phyloP scores from a whole-genome alignment of 2,329 filamentous ascomycete species.

The Phoma herbarum region DNA sequence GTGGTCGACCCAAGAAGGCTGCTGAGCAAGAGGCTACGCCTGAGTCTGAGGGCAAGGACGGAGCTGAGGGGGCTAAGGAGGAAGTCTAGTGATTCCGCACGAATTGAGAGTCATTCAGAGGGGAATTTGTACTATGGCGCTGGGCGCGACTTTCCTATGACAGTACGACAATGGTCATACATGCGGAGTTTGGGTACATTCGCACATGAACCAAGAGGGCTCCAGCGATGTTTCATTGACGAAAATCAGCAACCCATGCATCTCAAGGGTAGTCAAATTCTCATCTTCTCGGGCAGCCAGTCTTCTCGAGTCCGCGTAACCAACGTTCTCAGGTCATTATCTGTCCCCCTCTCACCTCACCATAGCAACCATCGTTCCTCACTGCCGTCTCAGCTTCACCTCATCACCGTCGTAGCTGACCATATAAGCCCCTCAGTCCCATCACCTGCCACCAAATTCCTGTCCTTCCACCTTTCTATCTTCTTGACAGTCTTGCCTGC shows the following conservation, averaged over 20 bases:
- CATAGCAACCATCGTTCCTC: background rate
- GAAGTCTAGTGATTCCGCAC: background rate
- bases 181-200: background rate
- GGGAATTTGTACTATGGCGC: background rate
- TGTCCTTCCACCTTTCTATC: background rate
- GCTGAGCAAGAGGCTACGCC: conserved; percentile 8
- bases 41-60: background rate
- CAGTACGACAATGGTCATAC: background rate
- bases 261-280: background rate
- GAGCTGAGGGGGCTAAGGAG: background rate
- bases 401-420: background rate
- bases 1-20: conserved; percentile 15
- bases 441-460: background rate
- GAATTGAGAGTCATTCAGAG: background rate
- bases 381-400: background rate
- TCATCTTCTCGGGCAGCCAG: background rate
- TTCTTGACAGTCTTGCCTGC: background rate
- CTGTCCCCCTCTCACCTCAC: conserved; percentile 2
- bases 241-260: background rate
- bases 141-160: background rate
- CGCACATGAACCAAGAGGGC: background rate
- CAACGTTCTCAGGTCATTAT: background rate
- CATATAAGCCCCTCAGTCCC: background rate
- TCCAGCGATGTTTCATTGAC: background rate
- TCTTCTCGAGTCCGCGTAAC: background rate